These are phyloP conservation scores for Chloroidium sp. DNA, from an alignment of 163 green algal genomes.

Conservation along the genomic window DNA sequence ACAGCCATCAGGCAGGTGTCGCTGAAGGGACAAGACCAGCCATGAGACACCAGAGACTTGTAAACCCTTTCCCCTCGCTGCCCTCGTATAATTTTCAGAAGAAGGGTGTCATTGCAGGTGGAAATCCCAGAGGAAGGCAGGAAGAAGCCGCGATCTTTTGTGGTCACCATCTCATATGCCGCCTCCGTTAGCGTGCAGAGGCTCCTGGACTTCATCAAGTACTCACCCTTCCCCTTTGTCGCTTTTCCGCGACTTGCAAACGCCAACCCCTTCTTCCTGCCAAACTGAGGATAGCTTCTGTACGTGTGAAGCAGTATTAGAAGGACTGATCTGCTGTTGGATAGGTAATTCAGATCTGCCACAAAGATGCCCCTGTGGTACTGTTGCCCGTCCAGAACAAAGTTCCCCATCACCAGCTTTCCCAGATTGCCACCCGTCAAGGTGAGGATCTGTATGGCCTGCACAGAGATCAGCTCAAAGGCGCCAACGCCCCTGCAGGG, in stretches of 20 bases:
- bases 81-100: background rate
- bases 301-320: background rate
- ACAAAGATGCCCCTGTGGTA: background rate
- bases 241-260: too few species aligned
- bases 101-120: constrained; percentile 6
- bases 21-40: too few species aligned
- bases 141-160: constrained; percentile 2
- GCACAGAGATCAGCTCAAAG: background rate
- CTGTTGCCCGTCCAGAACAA: background rate
- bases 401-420: background rate
- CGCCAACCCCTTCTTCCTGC: background rate
- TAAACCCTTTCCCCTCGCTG: background rate
- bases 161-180: constrained; percentile 15
- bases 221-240: background rate
- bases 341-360: background rate
- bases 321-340: background rate
- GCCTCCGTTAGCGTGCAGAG: constrained; percentile 10
- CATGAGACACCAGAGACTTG: background rate
- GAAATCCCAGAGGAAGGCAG: constrained; percentile 1
- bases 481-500: constrained; percentile 7
- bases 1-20: background rate
- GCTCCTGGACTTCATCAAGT: constrained; percentile 20
- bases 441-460: too few species aligned
- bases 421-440: too few species aligned
- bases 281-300: background rate